Percentiles rank a stretch among this genome's conserved stretches.
phyloP scores from a whole-genome alignment of 2,329 filamentous ascomycete species.

The Nothophaeocryptopus gaeumannii region DNA sequence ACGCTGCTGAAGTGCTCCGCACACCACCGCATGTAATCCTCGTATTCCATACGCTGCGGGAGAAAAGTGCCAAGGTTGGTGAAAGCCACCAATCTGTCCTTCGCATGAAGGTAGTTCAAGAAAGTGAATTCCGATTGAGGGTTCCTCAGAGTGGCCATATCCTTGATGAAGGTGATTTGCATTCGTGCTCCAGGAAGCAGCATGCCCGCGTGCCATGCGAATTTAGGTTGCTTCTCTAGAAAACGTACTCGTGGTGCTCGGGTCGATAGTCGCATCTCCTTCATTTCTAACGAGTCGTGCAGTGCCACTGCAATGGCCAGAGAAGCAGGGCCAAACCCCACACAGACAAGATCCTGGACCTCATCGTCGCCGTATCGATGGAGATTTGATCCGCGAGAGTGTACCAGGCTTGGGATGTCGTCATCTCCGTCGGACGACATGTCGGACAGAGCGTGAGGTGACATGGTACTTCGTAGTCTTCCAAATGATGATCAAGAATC shows the following conservation, averaged over 20 bases:
- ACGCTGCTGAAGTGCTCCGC: conserved; percentile 71
- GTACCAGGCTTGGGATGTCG: conserved; percentile 19
- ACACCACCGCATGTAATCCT: conserved; percentile 95
- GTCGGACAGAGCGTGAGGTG: conserved; percentile 21
- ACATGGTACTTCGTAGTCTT: conserved; percentile 12
- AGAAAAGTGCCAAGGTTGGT: conserved; percentile 88
- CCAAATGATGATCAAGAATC: too few species aligned
- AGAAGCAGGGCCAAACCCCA: conserved; percentile 90
- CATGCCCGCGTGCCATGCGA: conserved; percentile 96
- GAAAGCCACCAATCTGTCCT: conserved; percentile 81
- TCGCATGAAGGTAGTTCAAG: conserved; percentile 84
- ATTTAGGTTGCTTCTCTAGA: conserved; percentile 77
- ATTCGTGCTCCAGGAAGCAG: conserved; percentile 88
- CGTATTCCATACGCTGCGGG: conserved; percentile 82
- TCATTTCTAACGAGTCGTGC: conserved; percentile 67
- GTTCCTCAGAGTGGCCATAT: conserved; percentile 84
- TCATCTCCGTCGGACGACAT: conserved; percentile 13
- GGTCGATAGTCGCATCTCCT: conserved; percentile 34
- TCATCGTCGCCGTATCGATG: conserved; percentile 57
- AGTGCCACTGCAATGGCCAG: conserved; percentile 85
- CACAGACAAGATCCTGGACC: conserved; percentile 79
- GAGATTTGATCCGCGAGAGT: conserved; percentile 35
- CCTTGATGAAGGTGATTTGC: conserved; percentile 98
- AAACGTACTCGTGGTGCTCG: conserved; percentile 72
- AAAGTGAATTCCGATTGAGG: conserved; percentile 92